A percentile compares a stretch with the other conserved stretches of the same genome.
Conservation (phyloP, 805 yeast genomes). For the Wickerhamiella bombiphila region DNA sequence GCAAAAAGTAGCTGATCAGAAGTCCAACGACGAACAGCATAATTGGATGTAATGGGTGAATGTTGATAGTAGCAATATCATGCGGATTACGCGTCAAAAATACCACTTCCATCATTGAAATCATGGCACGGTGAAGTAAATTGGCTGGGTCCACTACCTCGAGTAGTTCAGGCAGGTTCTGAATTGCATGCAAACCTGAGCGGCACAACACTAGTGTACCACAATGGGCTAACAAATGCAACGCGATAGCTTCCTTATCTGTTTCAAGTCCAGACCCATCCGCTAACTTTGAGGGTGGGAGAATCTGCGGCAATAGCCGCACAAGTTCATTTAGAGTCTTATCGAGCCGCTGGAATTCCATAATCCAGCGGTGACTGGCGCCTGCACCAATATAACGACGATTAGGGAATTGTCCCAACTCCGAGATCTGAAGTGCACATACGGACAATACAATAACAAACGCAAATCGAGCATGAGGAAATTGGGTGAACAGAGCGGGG, state of each 20-base stretch:
- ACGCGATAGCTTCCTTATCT: conserved; percentile 3
- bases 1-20: conserved; percentile 5
- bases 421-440: conserved; percentile 7
- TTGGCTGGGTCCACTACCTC: conserved; percentile 11
- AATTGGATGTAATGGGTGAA: conserved; percentile 13
- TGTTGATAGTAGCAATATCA: conserved; percentile 10
- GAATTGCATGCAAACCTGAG: conserved; percentile 9
- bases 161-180: conserved; percentile 8
- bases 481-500: conserved; percentile 8
- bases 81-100: conserved; percentile 15
- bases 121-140: conserved; percentile 13
- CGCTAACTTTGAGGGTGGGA: conserved; percentile 4
- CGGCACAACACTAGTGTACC: conserved; percentile 12
- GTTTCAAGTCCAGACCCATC: background rate
- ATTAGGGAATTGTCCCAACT: conserved; percentile 12
- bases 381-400: conserved; percentile 5
- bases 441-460: conserved; percentile 7
- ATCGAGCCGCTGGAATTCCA: conserved; percentile 11
- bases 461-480: conserved; percentile 8
- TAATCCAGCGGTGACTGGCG: conserved; percentile 11
- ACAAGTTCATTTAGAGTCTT: conserved; percentile 6
- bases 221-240: conserved; percentile 13
- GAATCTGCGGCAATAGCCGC: conserved; percentile 7
- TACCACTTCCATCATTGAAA: conserved; percentile 15
- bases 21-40: conserved; percentile 9